Evolutionary conservation across 345 rosid genomes (phyloP).

Genomic region (Crucihimalaya himalaica): DNA sequence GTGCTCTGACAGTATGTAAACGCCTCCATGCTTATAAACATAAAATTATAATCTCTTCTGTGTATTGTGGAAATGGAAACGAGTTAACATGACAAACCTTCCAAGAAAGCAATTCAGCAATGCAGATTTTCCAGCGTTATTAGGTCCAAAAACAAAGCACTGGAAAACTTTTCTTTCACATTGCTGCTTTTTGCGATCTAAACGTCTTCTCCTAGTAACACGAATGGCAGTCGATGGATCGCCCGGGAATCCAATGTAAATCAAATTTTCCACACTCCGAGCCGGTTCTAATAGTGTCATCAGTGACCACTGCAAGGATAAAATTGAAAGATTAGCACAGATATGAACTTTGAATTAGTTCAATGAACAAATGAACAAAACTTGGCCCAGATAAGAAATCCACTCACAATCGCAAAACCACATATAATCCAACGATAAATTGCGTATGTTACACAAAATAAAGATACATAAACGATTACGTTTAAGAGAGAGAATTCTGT

Average conservation of each 20-base stretch:
- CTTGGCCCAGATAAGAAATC: neutral
- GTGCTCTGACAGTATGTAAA: slow-evolving; percentile 7
- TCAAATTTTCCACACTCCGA: slow-evolving; percentile 70
- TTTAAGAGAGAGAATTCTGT: slow-evolving; percentile 6
- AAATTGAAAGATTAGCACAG: slow-evolving; percentile 5
- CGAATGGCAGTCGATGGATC: slow-evolving; percentile 69
- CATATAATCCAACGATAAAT: neutral
- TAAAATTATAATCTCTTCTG: slow-evolving; percentile 1
- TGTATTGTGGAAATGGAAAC: neutral
- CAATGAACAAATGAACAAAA: neutral
- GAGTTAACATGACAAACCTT: slow-evolving; percentile 52
- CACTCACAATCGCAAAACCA: neutral
- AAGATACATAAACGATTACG: neutral
- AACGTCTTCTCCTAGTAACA: slow-evolving; percentile 71
- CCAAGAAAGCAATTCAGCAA: slow-evolving; percentile 79
- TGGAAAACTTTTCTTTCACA: slow-evolving; percentile 84
- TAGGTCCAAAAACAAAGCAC: slow-evolving; percentile 92
- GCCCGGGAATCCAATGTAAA: slow-evolving; percentile 69
- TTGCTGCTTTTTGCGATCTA: slow-evolving; percentile 88
- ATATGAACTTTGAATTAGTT: neutral
- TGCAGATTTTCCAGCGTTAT: slow-evolving; percentile 79
- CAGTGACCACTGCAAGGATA: slow-evolving; percentile 78
- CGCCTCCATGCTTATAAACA: slow-evolving; percentile 12
- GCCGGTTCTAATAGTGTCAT: slow-evolving; percentile 89
- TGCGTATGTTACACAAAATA: neutral